Evolutionary conservation across 2,329 filamentous ascomycete genomes (phyloP).

Genomic region (Colletotrichum plurivorum): DNA sequence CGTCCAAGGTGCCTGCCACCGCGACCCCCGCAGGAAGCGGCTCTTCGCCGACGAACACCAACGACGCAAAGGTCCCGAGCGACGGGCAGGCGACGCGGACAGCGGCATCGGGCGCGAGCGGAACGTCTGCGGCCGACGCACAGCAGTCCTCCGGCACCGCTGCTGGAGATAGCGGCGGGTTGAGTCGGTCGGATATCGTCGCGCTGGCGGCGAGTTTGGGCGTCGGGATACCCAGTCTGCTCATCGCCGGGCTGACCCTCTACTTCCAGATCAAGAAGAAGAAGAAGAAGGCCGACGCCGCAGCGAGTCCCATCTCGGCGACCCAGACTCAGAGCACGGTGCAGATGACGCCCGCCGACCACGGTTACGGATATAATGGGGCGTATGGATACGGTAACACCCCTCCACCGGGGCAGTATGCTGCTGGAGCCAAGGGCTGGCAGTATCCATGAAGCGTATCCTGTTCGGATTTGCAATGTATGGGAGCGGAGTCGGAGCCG

Average conservation of each 20-base stretch:
- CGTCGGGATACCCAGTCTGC: conserved; percentile 52
- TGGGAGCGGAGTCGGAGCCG: not conserved
- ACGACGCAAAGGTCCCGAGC: not conserved
- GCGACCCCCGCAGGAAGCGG: not conserved
- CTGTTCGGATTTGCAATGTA: too few species aligned
- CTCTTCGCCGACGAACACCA: not conserved
- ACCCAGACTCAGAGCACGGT: not conserved
- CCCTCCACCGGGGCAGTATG: not conserved
- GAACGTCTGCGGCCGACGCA: conserved; percentile 1
- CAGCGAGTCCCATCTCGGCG: not conserved
- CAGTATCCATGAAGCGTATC: not conserved
- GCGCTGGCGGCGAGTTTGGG: conserved; percentile 46
- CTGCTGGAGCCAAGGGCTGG: not conserved
- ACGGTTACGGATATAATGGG: not conserved
- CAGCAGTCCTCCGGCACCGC: not conserved
- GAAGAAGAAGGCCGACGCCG: conserved; percentile 31
- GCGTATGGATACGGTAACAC: not conserved
- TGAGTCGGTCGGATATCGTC: conserved; percentile 45
- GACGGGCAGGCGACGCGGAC: not conserved
- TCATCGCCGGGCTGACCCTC: conserved; percentile 45
- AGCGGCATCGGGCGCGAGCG: not conserved
- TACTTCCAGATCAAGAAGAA: conserved; percentile 42
- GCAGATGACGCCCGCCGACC: not conserved
- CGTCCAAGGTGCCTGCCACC: conserved; percentile 18
- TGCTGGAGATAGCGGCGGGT: conserved; percentile 32